phyloP scores from a whole-genome alignment of 768 basidiomycete species.

The Russula sp. region DNA sequence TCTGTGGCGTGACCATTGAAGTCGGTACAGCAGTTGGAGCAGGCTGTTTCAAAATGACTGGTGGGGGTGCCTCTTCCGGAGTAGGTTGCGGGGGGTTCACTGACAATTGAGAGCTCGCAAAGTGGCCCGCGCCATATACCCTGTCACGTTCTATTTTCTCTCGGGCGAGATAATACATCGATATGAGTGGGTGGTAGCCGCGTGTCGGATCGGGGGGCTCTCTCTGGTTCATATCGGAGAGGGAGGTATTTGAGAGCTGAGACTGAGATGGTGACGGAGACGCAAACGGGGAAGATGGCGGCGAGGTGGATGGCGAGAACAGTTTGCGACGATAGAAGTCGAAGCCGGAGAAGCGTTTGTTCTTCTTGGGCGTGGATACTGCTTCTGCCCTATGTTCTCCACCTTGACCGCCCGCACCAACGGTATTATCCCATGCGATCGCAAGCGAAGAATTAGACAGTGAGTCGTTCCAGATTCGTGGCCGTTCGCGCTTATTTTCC shows the following conservation, averaged over 20 bases:
- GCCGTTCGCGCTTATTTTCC: conserved; percentile 54
- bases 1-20: conserved; percentile 28
- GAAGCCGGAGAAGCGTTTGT: conserved; percentile 88
- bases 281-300: conserved; percentile 44
- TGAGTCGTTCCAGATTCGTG: conserved; percentile 44
- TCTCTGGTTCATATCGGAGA: conserved; percentile 36
- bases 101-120: conserved; percentile 86
- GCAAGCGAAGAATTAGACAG: conserved; percentile 66
- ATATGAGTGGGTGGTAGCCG: conserved; percentile 91
- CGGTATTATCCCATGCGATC: conserved; percentile 45
- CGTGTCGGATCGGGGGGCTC: conserved; percentile 73
- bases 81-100: conserved; percentile 4
- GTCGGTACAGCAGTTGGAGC: conserved; percentile 17
- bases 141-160: conserved; percentile 94
- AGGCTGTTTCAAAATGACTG: conserved; percentile 21
- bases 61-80: conserved; percentile 21
- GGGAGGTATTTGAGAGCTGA: conserved; percentile 41
- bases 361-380: conserved; percentile 41
- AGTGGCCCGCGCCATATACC: conserved; percentile 89
- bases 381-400: conserved; percentile 11
- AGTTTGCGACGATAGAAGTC: conserved; percentile 91
- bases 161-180: conserved; percentile 92
- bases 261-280: conserved; percentile 57
- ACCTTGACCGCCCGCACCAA: conserved; percentile 32
- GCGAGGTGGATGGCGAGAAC: conserved; percentile 50